These are phyloP conservation scores for Papiliotrema flavescens DNA, from an alignment of 1,284 basidiomycete genomes.

Conservation along the genomic window DNA sequence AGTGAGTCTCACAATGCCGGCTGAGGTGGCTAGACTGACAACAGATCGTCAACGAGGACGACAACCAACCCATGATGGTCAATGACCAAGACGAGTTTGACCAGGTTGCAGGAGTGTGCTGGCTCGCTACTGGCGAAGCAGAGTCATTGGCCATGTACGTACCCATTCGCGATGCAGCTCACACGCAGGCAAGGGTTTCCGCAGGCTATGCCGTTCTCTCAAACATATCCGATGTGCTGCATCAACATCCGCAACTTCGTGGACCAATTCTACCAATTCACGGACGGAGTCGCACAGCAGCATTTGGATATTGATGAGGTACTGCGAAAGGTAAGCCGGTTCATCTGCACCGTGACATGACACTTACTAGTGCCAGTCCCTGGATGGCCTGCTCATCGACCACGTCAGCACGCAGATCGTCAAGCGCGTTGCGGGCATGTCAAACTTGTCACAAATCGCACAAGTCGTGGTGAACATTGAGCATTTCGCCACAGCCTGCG, in stretches of 20 bases:
- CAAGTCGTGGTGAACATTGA: constrained; percentile 93
- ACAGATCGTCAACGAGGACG: constrained; percentile 83
- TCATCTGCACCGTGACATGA: neutral
- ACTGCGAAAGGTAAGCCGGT: constrained; percentile 66
- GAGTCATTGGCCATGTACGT: constrained; percentile 62
- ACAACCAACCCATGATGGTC: constrained; percentile 86
- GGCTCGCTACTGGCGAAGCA: constrained; percentile 70
- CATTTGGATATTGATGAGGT: constrained; percentile 90
- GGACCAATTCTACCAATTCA: constrained; percentile 94
- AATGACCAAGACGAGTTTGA: constrained; percentile 68
- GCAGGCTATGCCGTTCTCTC: constrained; percentile 84
- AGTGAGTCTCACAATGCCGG: constrained; percentile 50
- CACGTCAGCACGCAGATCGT: constrained; percentile 77
- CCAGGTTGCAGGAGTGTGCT: constrained; percentile 76
- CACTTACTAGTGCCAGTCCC: constrained; percentile 56
- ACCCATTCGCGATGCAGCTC: constrained; percentile 4
- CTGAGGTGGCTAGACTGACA: neutral
- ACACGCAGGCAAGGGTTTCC: constrained; percentile 67
- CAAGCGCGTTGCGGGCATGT: constrained; percentile 64
- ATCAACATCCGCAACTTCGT: constrained; percentile 93
- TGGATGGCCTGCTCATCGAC: constrained; percentile 78
- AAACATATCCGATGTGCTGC: constrained; percentile 91
- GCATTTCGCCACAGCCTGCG: constrained; percentile 82
- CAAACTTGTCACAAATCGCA: constrained; percentile 84
- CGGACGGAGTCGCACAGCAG: constrained; percentile 88